Base-by-base conservation (phyloP, 169 alveolate species). In the Pseudocohnilembus persalinus region DNA sequence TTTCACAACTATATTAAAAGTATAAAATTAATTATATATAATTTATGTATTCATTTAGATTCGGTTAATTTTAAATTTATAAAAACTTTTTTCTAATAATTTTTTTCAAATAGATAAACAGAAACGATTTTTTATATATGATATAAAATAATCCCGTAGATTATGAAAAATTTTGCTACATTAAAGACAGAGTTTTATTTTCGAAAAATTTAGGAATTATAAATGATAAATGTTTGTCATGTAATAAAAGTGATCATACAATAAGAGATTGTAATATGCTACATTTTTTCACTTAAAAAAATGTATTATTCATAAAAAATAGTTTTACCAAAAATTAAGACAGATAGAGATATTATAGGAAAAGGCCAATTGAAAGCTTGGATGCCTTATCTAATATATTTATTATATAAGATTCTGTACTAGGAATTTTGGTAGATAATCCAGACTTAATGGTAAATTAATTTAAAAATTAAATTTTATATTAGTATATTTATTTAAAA, bases 1-100 rank as follows among this genome's bases (percentile, higher is more conserved):
- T 33, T 77, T 77, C 72, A 77, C 82, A 34, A 77, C 82, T 1
- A 72, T 77, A 24, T n/a, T 77, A 0, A 77, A 77, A n/a, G 63
- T 77, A 33, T 20, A 68, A 25, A 77, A 64, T 31, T 16, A 75
- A 75, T n/a, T n/a, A n/a, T n/a, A n/a, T n/a, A n/a, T n/a, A n/a
- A n/a, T n/a, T n/a, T n/a, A n/a, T n/a, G n/a, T n/a, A n/a, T n/a
- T n/a, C n/a, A n/a, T n/a, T n/a, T n/a, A n/a, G n/a, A n/a, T n/a
- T n/a, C n/a, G n/a, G n/a, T n/a, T n/a, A n/a, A n/a, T n/a, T n/a
- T n/a, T n/a, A n/a, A n/a, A n/a, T n/a, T n/a, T n/a, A n/a, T n/a
- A n/a, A n/a, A n/a, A n/a, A n/a, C n/a, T n/a, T n/a, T n/a, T n/a
- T n/a, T n/a, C n/a, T n/a, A n/a, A n/a, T n/a, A n/a, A n/a, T n/a